Evolutionary conservation across 2,329 filamentous ascomycete species (phyloP).

Genomic region (Colletotrichum tamarilloi): DNA sequence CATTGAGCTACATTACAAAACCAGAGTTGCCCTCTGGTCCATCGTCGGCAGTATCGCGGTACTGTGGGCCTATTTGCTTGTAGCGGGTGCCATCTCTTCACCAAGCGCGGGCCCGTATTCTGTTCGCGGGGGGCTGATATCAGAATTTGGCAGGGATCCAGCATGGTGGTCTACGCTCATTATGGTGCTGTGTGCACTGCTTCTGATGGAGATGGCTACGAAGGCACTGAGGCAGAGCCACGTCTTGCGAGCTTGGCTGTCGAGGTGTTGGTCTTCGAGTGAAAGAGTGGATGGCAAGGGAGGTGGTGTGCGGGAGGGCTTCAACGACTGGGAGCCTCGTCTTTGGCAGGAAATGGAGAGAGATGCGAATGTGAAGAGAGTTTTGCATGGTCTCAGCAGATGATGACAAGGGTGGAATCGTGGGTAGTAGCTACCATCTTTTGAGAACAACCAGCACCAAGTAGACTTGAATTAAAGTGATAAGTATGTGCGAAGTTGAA

Average conservation of each 20-base stretch:
- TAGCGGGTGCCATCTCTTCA: background rate
- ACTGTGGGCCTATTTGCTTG: background rate
- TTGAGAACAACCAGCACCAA: background rate
- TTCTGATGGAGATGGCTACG: background rate
- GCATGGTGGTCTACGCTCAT: constrained; percentile 1
- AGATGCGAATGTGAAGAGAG: constrained; percentile 46
- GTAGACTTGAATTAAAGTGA: background rate
- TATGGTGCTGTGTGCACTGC: background rate
- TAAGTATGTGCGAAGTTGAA: background rate
- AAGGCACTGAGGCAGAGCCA: constrained; percentile 6
- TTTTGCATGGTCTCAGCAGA: background rate
- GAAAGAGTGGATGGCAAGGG: constrained; percentile 52
- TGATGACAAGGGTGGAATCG: background rate
- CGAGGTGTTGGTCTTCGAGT: constrained; percentile 56
- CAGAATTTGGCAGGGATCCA: background rate
- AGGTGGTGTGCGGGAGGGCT: constrained; percentile 28
- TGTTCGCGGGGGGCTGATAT: background rate
- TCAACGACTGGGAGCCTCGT: constrained; percentile 63
- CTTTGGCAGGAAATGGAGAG: constrained; percentile 70
- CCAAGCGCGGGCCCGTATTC: constrained; percentile 1
- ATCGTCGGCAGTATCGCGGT: background rate
- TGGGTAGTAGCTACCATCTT: too few species aligned
- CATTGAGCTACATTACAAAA: constrained; percentile 4
- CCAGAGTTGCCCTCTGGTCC: background rate
- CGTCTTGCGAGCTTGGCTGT: constrained; percentile 1